phyloP scores from a whole-genome alignment of 106 monocot species.

The Platanthera zijinensis region DNA sequence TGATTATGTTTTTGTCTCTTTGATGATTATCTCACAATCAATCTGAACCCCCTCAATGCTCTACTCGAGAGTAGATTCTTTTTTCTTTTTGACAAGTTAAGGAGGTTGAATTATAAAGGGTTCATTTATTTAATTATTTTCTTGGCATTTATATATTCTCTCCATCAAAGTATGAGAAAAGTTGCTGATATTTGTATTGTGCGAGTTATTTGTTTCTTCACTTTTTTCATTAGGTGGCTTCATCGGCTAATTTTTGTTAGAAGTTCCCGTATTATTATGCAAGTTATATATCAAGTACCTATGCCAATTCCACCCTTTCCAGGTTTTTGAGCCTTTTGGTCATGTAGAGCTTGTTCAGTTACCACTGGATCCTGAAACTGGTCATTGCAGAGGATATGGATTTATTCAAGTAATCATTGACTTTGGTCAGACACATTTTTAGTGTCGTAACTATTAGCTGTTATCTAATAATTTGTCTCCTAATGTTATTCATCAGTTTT shows the following conservation, averaged over 20 bases:
- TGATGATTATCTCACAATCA: background rate
- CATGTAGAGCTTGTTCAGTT: slow-evolving; percentile 79
- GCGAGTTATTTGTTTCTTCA: background rate
- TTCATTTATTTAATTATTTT: background rate
- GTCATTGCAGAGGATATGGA: slow-evolving; percentile 83
- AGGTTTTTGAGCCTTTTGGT: slow-evolving; percentile 93
- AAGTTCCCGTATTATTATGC: background rate
- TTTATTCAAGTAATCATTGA: slow-evolving; percentile 62
- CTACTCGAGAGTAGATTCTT: background rate
- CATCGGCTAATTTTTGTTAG: background rate
- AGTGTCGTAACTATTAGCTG: background rate
- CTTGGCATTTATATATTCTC: background rate
- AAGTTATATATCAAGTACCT: background rate
- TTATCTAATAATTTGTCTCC: background rate
- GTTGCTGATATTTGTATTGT: background rate
- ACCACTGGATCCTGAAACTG: slow-evolving; percentile 62
- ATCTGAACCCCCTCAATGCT: background rate
- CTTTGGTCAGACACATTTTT: background rate
- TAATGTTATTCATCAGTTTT: slow-evolving; percentile 30
- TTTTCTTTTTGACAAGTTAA: background rate
- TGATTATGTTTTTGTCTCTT: background rate
- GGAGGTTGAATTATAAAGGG: background rate
- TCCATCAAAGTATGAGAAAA: background rate
- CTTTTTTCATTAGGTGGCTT: background rate
- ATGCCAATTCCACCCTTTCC: background rate